These are phyloP conservation scores for Auriscalpium orientale DNA, from an alignment of 768 basidiomycete species.

Conservation along the genomic window DNA sequence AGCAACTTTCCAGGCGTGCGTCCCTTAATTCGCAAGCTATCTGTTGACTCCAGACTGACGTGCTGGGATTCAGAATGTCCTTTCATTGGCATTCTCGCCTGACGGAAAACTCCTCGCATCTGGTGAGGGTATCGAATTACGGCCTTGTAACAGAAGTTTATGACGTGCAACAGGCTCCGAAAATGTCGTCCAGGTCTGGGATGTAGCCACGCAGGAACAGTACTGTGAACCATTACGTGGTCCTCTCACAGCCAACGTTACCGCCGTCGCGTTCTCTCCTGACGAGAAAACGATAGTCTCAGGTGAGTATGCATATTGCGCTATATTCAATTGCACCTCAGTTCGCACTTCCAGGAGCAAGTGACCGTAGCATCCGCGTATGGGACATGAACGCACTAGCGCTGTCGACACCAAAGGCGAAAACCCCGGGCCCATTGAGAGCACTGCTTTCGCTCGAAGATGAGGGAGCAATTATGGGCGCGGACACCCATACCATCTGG, in stretches of 20 bases:
- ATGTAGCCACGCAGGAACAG: constrained; percentile 2
- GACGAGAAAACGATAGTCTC: constrained; percentile 12
- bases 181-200: constrained; percentile 5
- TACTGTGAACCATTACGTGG: constrained; percentile 3
- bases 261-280: constrained; percentile 8
- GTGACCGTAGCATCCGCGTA: background rate
- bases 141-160: background rate
- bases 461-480: background rate
- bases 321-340: no score
- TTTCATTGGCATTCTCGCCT: background rate
- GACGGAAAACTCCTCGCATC: constrained; percentile 2
- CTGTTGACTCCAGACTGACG: no score
- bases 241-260: background rate
- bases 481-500: background rate
- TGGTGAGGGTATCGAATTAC: background rate
- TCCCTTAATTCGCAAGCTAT: no score
- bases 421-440: background rate
- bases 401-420: background rate
- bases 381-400: background rate
- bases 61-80: background rate
- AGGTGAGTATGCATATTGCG: background rate
- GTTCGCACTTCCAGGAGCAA: constrained; percentile 2
- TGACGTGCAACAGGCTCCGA: constrained; percentile 1
- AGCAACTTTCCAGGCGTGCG: no score
- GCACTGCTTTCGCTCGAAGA: background rate